These are phyloP conservation scores for Lentinula lateritia DNA, from an alignment of 768 basidiomycete genomes.

Conservation along the genomic window DNA sequence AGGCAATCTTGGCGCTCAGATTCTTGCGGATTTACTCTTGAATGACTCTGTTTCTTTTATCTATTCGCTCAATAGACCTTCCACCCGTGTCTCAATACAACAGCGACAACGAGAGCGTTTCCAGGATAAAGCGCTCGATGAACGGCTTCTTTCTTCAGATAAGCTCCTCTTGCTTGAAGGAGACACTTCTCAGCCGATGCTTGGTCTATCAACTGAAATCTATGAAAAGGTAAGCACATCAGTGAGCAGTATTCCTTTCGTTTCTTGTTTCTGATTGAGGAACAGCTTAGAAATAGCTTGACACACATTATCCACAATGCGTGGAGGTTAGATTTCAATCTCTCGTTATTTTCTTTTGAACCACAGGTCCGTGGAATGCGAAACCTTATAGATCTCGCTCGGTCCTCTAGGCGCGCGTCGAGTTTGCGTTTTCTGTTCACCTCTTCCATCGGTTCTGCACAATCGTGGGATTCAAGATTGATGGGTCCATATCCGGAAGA, in stretches of 20 bases:
- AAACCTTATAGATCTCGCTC: slow-evolving; percentile 37
- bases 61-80: slow-evolving; percentile 9
- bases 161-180: slow-evolving; percentile 31
- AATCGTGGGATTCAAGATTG: slow-evolving; percentile 19
- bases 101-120: slow-evolving; percentile 19
- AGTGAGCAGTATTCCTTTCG: slow-evolving; percentile 9
- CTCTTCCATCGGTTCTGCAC: slow-evolving; percentile 32
- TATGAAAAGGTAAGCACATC: slow-evolving; percentile 8
- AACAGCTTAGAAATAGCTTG: slow-evolving; percentile 21
- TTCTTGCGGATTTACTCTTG: slow-evolving; percentile 23
- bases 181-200: slow-evolving; percentile 18
- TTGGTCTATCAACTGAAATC: slow-evolving; percentile 14
- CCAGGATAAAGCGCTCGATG: slow-evolving; percentile 23
- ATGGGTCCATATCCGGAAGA: slow-evolving; percentile 29
- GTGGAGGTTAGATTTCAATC: slow-evolving; percentile 33
- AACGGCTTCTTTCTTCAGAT: slow-evolving; percentile 17
- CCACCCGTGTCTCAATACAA: slow-evolving; percentile 4
- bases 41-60: slow-evolving; percentile 12
- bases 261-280: slow-evolving; percentile 1
- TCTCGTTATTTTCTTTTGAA: slow-evolving; percentile 45
- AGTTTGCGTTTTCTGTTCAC: slow-evolving; percentile 31
- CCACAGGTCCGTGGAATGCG: slow-evolving; percentile 39
- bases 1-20: slow-evolving; percentile 32
- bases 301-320: slow-evolving; percentile 34
- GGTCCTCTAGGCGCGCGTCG: slow-evolving; percentile 9